Base-by-base conservation (phyloP, 1,139 yeast genomes). In the Kluyveromyces marxianus region DNA sequence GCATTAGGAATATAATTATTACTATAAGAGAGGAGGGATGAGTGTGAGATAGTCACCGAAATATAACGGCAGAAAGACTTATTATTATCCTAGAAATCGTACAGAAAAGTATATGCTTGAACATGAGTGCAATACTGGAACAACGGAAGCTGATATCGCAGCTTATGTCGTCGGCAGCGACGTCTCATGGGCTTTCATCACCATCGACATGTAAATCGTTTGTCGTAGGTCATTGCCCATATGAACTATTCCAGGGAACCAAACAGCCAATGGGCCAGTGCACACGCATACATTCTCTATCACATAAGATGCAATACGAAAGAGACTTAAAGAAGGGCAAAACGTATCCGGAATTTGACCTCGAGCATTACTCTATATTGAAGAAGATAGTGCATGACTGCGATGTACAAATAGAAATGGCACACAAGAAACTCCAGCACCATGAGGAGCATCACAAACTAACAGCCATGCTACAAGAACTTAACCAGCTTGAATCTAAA, bases 191-290 rank as follows among this genome's bases (percentile, higher is more conserved):
- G 35, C 59, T 89, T 56, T 72, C 79, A 28, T 85, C 83, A 50
- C 77, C 82, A 21, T 70, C 78, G 41, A 81, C 89, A 8, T 90
- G 97, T 63, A 84, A 85, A 60, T 73, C 87, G 28, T 90, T 82
- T 62, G 64, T 92, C 14, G 88, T 88, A 5, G 96, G 95, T 1
- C 76, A 78, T n/a, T 90, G 97, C 57, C 94, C 96, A 0, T 86
- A 85, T 62, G 96, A 89, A 56, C 63, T 90, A 47, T 84, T 90
- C 59, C 75, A 76, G 14, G 88, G 88, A 4, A 86, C 97, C 14
- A 89, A 88, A 63, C 87, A 85, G 59, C 89, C 85, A 60, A 63
- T 86, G 49, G 96, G 97, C 0, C 74, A 74, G 47, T 90, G 97
- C 62, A 88, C 90, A 1, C 77, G 75, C 54, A 67, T 83, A 26